These are phyloP conservation scores for Coleophoma crateriformis DNA, from an alignment of 2,329 filamentous ascomycete genomes.

Conservation along the genomic window DNA sequence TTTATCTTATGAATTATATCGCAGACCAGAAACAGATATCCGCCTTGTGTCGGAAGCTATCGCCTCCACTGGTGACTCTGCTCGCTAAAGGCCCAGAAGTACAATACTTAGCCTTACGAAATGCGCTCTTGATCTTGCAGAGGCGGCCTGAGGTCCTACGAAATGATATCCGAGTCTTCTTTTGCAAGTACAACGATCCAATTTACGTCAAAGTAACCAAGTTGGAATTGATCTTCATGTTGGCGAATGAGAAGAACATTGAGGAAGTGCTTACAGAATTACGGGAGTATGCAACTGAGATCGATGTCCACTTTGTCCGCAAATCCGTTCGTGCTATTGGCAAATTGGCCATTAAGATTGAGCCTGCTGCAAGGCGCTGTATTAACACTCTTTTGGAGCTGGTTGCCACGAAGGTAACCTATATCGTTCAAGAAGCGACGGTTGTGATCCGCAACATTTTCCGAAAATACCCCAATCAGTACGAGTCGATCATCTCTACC, in stretches of 20 bases:
- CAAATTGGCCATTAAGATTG: conserved; percentile 98
- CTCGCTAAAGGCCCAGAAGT: conserved; percentile 96
- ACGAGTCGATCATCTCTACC: conserved; percentile 94
- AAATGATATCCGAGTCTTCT: conserved; percentile 97
- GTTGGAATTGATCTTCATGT: conserved; percentile 97
- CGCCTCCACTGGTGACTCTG: conserved; percentile 88
- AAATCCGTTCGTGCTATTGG: conserved; percentile 97
- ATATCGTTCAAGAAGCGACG: conserved; percentile 97
- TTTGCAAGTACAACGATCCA: conserved; percentile 99
- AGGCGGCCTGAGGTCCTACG: conserved; percentile 86
- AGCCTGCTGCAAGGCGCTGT: conserved; percentile 83
- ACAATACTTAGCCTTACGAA: conserved; percentile 92
- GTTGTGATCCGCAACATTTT: conserved; percentile 99
- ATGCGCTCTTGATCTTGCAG: conserved; percentile 90
- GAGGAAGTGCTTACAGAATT: conserved; percentile 90
- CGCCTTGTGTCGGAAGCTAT: conserved; percentile 84
- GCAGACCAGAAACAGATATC: conserved; percentile 84
- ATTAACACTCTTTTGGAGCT: conserved; percentile 90
- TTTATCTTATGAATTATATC: conserved; percentile 99
- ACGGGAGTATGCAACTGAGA: conserved; percentile 95
- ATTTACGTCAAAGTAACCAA: conserved; percentile 99
- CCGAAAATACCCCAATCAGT: conserved; percentile 97
- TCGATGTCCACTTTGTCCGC: conserved; percentile 96
- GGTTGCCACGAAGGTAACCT: conserved; percentile 95
- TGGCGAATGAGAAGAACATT: conserved; percentile 93